Percentiles rank a stretch among this genome's conserved stretches.
phyloP scores from a whole-genome alignment of 768 basidiomycete genomes.

The Serendipita sp. region DNA sequence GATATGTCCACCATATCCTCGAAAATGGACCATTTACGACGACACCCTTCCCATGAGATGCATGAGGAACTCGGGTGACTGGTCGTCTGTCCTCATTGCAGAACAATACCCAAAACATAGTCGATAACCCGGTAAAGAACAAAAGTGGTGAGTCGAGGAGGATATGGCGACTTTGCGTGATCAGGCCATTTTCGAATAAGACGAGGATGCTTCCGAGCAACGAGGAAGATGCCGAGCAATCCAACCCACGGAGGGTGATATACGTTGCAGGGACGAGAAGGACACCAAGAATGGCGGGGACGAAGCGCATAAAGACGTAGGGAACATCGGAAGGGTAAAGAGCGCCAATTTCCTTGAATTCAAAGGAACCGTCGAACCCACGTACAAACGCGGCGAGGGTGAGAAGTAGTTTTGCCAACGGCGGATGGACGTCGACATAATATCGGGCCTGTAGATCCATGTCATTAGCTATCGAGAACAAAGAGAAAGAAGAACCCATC shows the following conservation, averaged over 20 bases:
- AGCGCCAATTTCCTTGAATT: constrained; percentile 97
- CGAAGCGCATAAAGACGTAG: constrained; percentile 90
- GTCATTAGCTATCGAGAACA: background rate
- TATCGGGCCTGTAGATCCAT: constrained; percentile 44
- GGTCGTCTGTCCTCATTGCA: constrained; percentile 69
- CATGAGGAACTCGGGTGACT: background rate
- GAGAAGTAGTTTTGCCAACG: constrained; percentile 87
- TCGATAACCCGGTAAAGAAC: constrained; percentile 88
- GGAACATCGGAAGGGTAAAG: constrained; percentile 38
- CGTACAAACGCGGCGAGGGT: constrained; percentile 76
- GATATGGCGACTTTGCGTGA: constrained; percentile 93
- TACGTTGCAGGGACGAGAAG: constrained; percentile 82
- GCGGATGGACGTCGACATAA: constrained; percentile 93
- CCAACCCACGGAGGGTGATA: constrained; percentile 82
- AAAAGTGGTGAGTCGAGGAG: constrained; percentile 96
- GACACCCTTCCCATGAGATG: constrained; percentile 8
- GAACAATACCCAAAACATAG: constrained; percentile 79
- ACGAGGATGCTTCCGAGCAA: constrained; percentile 80
- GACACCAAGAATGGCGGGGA: constrained; percentile 83
- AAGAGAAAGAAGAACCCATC: too few species aligned
- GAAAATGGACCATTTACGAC: constrained; percentile 46
- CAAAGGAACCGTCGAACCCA: constrained; percentile 85
- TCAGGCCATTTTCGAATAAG: constrained; percentile 90
- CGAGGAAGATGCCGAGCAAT: constrained; percentile 82
- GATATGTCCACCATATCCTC: constrained; percentile 83